These are phyloP conservation scores for Amanita pseudoporphyria DNA, from an alignment of 768 basidiomycete species.

Conservation along the genomic window DNA sequence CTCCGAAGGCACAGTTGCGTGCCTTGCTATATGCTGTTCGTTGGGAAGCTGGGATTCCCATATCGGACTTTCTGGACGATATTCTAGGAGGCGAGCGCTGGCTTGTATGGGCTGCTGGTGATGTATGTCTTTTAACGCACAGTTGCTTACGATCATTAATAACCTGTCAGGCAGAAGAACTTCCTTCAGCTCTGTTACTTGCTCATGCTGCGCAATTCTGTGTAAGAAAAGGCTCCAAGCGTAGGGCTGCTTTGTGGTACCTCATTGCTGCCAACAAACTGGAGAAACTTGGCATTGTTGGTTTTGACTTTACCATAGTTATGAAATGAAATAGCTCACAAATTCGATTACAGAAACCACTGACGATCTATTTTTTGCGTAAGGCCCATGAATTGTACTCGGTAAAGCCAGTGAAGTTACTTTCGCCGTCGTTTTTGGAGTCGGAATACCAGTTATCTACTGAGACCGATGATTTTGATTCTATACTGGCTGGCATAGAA, in stretches of 20 bases:
- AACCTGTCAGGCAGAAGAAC: constrained; percentile 64
- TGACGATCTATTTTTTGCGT: constrained; percentile 76
- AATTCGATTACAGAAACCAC: constrained; percentile 52
- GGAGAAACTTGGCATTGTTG: constrained; percentile 78
- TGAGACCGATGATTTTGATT: constrained; percentile 41
- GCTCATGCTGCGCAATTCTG: constrained; percentile 75
- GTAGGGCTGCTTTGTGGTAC: constrained; percentile 76
- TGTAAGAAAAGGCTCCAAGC: constrained; percentile 39
- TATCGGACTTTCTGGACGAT: constrained; percentile 45
- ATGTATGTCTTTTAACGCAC: constrained; percentile 38
- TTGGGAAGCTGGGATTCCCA: constrained; percentile 63
- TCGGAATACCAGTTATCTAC: constrained; percentile 43
- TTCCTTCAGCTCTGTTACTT: constrained; percentile 67
- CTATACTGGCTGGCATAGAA: constrained; percentile 64
- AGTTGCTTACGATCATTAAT: constrained; percentile 1
- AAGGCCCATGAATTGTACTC: constrained; percentile 59
- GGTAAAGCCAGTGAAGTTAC: constrained; percentile 35
- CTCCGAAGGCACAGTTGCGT: constrained; percentile 57
- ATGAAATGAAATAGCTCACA: constrained; percentile 3
- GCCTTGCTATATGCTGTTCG: constrained; percentile 62
- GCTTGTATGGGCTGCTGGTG: constrained; percentile 79
- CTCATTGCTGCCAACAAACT: constrained; percentile 63
- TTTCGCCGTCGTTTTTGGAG: constrained; percentile 80
- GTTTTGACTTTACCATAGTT: constrained; percentile 20
- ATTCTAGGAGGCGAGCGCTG: constrained; percentile 71